Percentiles rank a stretch among this genome's conserved stretches.
These are phyloP conservation scores for Aspergillus tanneri DNA, from an alignment of 2,329 filamentous ascomycete genomes.

Conservation along the genomic window DNA sequence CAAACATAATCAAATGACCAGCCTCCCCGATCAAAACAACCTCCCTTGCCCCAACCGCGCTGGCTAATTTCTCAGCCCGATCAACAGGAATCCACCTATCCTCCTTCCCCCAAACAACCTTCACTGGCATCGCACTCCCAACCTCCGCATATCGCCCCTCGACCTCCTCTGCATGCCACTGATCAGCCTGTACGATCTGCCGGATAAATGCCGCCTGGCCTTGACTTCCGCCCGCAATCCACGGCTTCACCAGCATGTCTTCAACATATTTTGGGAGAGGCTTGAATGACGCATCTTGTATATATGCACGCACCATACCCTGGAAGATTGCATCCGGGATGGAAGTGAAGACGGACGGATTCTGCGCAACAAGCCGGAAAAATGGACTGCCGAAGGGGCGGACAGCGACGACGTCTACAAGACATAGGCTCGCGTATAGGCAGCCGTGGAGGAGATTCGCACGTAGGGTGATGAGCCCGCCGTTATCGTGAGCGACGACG, in stretches of 20 bases:
- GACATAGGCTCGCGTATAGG: constrained; percentile 40
- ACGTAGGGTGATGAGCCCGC: constrained; percentile 43
- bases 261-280: constrained; percentile 32
- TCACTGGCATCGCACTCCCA: constrained; percentile 39
- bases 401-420: constrained; percentile 47
- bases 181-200: constrained; percentile 41
- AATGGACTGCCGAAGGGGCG: constrained; percentile 46
- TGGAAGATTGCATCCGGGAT: constrained; percentile 36
- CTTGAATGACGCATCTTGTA: constrained; percentile 38
- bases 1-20: constrained; percentile 48
- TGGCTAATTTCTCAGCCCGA: constrained; percentile 34
- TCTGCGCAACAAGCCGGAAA: constrained; percentile 43
- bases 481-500: constrained; percentile 49
- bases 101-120: constrained; percentile 47
- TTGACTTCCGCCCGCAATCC: constrained; percentile 32
- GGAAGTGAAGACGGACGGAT: constrained; percentile 36
- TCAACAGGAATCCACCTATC: constrained; percentile 48
- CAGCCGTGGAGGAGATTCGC: constrained; percentile 40
- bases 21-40: constrained; percentile 38
- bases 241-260: constrained; percentile 40
- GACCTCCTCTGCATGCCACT: constrained; percentile 32
- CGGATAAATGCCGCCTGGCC: constrained; percentile 36
- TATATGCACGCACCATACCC: constrained; percentile 43
- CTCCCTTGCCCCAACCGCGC: constrained; percentile 27
- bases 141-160: constrained; percentile 40